Evolutionary conservation across 352 stramenopile species (phyloP).

Genomic region (Phytophthora multivora): DNA sequence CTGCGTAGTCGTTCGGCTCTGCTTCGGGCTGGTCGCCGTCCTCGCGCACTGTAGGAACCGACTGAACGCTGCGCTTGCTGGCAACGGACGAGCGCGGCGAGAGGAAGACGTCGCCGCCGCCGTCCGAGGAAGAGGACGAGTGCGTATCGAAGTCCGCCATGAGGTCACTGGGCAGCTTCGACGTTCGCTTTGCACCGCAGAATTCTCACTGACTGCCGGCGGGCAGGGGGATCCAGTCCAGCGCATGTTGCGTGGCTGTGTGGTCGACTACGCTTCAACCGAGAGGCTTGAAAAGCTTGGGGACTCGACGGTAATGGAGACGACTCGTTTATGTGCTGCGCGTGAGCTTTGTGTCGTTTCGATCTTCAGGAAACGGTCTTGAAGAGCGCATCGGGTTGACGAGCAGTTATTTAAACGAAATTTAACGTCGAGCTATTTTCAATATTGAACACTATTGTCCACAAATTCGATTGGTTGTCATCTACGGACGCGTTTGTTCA

Average conservation of each 20-base stretch:
- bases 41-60: slow-evolving; percentile 28
- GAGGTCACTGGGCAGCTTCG: background rate
- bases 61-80: slow-evolving; percentile 37
- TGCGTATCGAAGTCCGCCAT: slow-evolving; percentile 41
- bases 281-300: slow-evolving; percentile 3
- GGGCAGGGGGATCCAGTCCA: too few relatives aligned
- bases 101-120: slow-evolving; percentile 35
- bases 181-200: slow-evolving; percentile 20
- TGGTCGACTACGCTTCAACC: slow-evolving; percentile 21
- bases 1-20: slow-evolving; percentile 21
- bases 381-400: slow-evolving; percentile 1
- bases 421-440: too few relatives aligned
- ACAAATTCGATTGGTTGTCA: background rate
- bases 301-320: background rate
- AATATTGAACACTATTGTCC: too few relatives aligned
- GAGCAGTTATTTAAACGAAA: background rate
- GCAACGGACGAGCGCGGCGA: slow-evolving; percentile 33
- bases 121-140: slow-evolving; percentile 38
- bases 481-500: background rate
- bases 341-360: slow-evolving; percentile 21
- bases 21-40: slow-evolving; percentile 16
- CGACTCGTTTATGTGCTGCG: background rate
- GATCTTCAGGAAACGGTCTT: slow-evolving; percentile 4
- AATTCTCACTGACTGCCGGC: slow-evolving; percentile 24
- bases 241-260: slow-evolving; percentile 22